Evolutionary conservation across 129 eudicot species (phyloP).

Genomic region (Artemisia tridentata): DNA sequence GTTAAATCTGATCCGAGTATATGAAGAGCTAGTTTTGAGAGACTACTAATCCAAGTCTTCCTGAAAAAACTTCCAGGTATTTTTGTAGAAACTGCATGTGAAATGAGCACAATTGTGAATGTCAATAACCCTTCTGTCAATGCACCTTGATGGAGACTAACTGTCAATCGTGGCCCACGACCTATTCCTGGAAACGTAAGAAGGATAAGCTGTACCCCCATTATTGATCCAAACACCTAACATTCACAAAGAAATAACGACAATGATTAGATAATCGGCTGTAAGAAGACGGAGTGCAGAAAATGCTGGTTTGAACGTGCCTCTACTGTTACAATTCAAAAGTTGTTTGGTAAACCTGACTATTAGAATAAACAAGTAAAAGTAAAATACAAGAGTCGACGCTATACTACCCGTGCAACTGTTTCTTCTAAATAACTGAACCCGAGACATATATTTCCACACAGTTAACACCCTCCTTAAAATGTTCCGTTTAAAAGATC

Average conservation of each 20-base stretch:
- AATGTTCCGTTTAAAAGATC: neutral
- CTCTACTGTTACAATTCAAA: neutral
- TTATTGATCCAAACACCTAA: slow-evolving; percentile 77
- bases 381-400: too few species aligned
- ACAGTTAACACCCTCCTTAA: neutral
- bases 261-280: neutral
- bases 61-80: slow-evolving; percentile 63
- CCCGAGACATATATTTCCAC: neutral
- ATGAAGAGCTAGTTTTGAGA: slow-evolving; percentile 84
- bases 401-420: neutral
- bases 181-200: slow-evolving; percentile 66
- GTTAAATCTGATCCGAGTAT: slow-evolving; percentile 87
- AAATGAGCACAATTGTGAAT: slow-evolving; percentile 54
- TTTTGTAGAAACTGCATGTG: slow-evolving; percentile 52
- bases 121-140: slow-evolving; percentile 86
- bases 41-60: slow-evolving; percentile 89
- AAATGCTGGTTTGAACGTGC: neutral
- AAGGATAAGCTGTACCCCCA: slow-evolving; percentile 69
- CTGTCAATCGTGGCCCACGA: slow-evolving; percentile 69
- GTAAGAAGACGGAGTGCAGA: neutral
- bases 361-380: too few species aligned
- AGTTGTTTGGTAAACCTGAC: neutral
- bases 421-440: neutral
- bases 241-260: slow-evolving; percentile 7
- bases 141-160: slow-evolving; percentile 74